Evolutionary conservation across 768 basidiomycete species (phyloP).

Genomic region (Boletus fagicola): DNA sequence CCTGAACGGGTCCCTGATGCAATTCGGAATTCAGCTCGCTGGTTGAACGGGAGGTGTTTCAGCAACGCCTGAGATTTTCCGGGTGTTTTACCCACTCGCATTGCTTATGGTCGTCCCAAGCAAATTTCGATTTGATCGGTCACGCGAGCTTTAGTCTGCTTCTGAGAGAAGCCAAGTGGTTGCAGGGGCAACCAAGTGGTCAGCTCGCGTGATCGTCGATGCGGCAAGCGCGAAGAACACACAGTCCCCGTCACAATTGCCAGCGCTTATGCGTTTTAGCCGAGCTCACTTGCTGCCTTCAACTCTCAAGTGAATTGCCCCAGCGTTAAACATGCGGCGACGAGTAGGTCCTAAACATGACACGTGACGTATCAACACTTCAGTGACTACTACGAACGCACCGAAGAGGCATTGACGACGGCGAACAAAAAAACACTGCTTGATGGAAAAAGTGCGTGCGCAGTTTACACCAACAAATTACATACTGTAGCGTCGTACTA

Average conservation of each 20-base stretch:
- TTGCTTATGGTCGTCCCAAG: background rate
- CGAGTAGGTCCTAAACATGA: constrained; percentile 3
- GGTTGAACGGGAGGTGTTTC: constrained; percentile 12
- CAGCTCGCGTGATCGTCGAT: constrained; percentile 8
- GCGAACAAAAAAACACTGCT: background rate
- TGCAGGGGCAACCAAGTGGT: background rate
- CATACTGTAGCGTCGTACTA: constrained; percentile 3
- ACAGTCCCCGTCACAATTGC: background rate
- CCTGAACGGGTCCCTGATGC: constrained; percentile 26
- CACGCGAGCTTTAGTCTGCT: background rate
- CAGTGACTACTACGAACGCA: background rate
- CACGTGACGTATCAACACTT: background rate
- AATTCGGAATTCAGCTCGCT: background rate
- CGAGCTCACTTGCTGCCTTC: background rate
- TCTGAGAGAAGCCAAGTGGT: background rate
- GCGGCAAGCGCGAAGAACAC: background rate
- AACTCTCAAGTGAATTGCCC: background rate
- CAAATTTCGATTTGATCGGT: background rate
- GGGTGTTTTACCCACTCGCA: background rate
- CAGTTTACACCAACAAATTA: constrained; percentile 4
- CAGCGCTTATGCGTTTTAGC: constrained; percentile 4
- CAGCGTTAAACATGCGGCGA: background rate
- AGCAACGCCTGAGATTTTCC: constrained; percentile 8
- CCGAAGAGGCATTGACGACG: background rate
- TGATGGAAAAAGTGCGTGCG: background rate